phyloP scores from a whole-genome alignment of 306 rosid genomes.

The Arachis stenosperma region DNA sequence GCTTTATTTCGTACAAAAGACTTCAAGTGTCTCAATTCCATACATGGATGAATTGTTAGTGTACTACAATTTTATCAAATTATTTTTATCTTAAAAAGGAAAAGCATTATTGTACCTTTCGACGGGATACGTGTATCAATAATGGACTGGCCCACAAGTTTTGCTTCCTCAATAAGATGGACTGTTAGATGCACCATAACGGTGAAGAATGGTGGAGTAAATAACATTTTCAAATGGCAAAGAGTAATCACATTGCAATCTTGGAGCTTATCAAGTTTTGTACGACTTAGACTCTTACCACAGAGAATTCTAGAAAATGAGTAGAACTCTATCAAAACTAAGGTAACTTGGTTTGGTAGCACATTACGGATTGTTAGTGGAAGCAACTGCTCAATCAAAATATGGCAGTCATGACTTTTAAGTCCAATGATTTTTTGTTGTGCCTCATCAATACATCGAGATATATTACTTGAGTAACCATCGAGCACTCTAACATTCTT shows the following conservation, averaged over 20 bases:
- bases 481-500: too few relatives aligned
- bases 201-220: not conserved
- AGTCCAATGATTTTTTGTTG: too few relatives aligned
- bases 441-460: too few relatives aligned
- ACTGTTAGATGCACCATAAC: not conserved
- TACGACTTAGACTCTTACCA: not conserved
- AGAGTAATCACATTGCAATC: not conserved
- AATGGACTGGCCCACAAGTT: constrained; percentile 5
- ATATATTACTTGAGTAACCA: too few relatives aligned
- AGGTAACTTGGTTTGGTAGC: too few relatives aligned
- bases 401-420: too few relatives aligned
- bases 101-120: not conserved
- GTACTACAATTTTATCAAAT: not conserved
- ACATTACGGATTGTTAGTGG: too few relatives aligned
- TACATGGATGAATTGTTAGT: not conserved
- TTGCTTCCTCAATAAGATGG: not conserved
- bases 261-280: not conserved
- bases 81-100: not conserved
- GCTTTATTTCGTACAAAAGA: too few relatives aligned
- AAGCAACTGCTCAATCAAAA: too few relatives aligned
- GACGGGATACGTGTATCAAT: constrained; percentile 1
- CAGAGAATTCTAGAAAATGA: not conserved
- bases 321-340: too few relatives aligned
- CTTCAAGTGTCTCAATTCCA: not conserved
- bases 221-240: not conserved